These are phyloP conservation scores for Alternaria rosae DNA, from an alignment of 2,329 filamentous ascomycete genomes.

Conservation along the genomic window DNA sequence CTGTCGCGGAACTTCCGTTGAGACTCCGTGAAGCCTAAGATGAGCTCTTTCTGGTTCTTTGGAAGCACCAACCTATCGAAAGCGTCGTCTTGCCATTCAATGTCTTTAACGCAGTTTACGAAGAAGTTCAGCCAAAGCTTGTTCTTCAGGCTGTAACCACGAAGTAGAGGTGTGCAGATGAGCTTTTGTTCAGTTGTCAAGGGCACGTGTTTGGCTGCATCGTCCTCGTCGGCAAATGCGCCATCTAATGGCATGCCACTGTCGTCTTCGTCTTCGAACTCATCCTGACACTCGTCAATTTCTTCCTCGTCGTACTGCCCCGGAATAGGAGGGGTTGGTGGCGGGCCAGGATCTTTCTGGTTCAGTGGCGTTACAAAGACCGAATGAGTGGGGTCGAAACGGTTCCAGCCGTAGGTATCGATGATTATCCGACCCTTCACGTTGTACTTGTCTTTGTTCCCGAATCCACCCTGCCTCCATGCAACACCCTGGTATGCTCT, in stretches of 20 bases:
- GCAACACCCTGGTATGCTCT: constrained; percentile 58
- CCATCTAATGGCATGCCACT: constrained; percentile 25
- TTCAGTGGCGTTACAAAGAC: constrained; percentile 50
- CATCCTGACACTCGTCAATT: constrained; percentile 1
- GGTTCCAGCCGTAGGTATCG: constrained; percentile 61
- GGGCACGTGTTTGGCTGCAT: constrained; percentile 18
- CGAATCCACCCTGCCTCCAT: constrained; percentile 47
- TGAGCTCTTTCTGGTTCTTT: constrained; percentile 34
- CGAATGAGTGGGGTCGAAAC: constrained; percentile 55
- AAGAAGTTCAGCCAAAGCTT: constrained; percentile 40
- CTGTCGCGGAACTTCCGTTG: constrained; percentile 60
- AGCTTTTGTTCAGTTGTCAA: constrained; percentile 38
- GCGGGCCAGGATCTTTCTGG: constrained; percentile 32
- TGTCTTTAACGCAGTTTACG: constrained; percentile 54
- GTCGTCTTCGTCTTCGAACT: constrained; percentile 11
- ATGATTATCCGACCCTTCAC: constrained; percentile 61
- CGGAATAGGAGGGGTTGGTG: background rate
- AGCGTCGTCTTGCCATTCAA: constrained; percentile 54
- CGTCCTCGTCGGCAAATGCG: constrained; percentile 26
- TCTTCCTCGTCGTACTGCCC: constrained; percentile 17
- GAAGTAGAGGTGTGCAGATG: constrained; percentile 56
- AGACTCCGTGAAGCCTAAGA: constrained; percentile 73
- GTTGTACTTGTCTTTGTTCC: constrained; percentile 51
- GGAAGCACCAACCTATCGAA: constrained; percentile 53
- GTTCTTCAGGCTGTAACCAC: constrained; percentile 34